Percentiles rank a stretch among this genome's conserved stretches.
Conservation (phyloP, 2,329 filamentous ascomycete species). For the Fusarium dlaminii region DNA sequence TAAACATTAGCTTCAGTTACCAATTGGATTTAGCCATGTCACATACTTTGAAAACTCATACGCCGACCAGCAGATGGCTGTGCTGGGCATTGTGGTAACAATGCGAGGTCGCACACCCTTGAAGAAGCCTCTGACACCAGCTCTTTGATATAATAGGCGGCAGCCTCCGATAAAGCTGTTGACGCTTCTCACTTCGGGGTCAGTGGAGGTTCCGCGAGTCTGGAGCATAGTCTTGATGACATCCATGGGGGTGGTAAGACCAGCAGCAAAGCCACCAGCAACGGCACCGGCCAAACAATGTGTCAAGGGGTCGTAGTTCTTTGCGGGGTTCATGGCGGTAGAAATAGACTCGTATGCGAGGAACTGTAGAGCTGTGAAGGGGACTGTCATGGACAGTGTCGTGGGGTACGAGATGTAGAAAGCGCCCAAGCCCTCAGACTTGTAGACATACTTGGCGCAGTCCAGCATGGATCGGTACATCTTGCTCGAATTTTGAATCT, state of each 20-base stretch:
- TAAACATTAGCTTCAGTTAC: not conserved
- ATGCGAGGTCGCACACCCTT: slow-evolving; percentile 91
- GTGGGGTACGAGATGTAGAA: slow-evolving; percentile 99
- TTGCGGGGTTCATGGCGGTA: slow-evolving; percentile 87
- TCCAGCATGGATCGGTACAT: slow-evolving; percentile 87
- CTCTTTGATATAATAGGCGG: slow-evolving; percentile 81
- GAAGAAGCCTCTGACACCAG: slow-evolving; percentile 89
- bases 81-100: slow-evolving; percentile 97
- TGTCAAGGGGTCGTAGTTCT: slow-evolving; percentile 89
- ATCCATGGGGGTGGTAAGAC: slow-evolving; percentile 93
- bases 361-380: slow-evolving; percentile 96
- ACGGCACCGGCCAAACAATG: slow-evolving; percentile 93
- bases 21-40: too few relatives aligned
- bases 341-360: slow-evolving; percentile 97
- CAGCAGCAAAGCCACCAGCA: slow-evolving; percentile 92
- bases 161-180: slow-evolving; percentile 83
- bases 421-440: slow-evolving; percentile 84
- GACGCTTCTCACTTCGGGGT: slow-evolving; percentile 85
- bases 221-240: slow-evolving; percentile 98
- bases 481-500: slow-evolving; percentile 90
- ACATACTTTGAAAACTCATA: slow-evolving; percentile 75
- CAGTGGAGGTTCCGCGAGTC: slow-evolving; percentile 84
- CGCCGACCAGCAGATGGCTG: slow-evolving; percentile 97
- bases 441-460: slow-evolving; percentile 89
- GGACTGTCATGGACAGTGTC: slow-evolving; percentile 97